Evolutionary conservation across 139 green algal species (phyloP).

Genomic region (Mychonastes homosphaera): DNA sequence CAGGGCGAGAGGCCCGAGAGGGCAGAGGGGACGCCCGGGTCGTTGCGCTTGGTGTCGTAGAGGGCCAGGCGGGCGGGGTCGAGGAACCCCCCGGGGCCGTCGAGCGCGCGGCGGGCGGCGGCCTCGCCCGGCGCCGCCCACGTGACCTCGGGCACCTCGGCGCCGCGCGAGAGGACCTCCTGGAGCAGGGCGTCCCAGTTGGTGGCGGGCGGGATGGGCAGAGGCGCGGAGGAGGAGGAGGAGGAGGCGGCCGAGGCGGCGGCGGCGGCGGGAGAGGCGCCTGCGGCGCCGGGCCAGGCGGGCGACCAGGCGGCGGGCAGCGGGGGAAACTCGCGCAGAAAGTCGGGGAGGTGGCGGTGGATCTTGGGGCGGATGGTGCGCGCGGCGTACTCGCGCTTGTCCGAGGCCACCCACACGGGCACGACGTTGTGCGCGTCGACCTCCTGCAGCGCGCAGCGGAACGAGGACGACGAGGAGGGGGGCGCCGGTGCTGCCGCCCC

Average conservation of each 20-base stretch:
- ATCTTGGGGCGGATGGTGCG: conserved; percentile 91
- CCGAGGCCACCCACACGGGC: conserved; percentile 73
- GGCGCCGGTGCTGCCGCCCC: too few relatives aligned
- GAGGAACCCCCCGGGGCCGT: conserved; percentile 62
- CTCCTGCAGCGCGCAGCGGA: too few relatives aligned
- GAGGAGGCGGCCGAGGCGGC: not conserved
- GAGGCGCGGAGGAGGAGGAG: not conserved
- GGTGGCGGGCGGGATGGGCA: conserved; percentile 21
- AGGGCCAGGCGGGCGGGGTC: conserved; percentile 43
- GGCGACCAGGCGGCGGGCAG: conserved; percentile 5
- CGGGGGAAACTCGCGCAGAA: conserved; percentile 69
- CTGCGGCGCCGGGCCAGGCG: not conserved
- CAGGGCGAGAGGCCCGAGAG: conserved; percentile 79
- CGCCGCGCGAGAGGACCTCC: conserved; percentile 44
- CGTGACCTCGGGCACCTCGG: conserved; percentile 72
- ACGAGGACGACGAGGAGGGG: too few relatives aligned
- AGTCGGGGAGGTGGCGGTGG: conserved; percentile 71
- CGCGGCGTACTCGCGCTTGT: conserved; percentile 81
- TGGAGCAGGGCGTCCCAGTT: conserved; percentile 71
- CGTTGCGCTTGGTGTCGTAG: conserved; percentile 78
- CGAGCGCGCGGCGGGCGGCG: conserved; percentile 17
- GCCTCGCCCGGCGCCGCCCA: conserved; percentile 73
- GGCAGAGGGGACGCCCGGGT: conserved; percentile 43
- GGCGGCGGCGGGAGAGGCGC: not conserved
- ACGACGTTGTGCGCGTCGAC: conserved; percentile 98